Base-by-base conservation (phyloP, 208 protist species). In the Wallacemonas rigidus region DNA sequence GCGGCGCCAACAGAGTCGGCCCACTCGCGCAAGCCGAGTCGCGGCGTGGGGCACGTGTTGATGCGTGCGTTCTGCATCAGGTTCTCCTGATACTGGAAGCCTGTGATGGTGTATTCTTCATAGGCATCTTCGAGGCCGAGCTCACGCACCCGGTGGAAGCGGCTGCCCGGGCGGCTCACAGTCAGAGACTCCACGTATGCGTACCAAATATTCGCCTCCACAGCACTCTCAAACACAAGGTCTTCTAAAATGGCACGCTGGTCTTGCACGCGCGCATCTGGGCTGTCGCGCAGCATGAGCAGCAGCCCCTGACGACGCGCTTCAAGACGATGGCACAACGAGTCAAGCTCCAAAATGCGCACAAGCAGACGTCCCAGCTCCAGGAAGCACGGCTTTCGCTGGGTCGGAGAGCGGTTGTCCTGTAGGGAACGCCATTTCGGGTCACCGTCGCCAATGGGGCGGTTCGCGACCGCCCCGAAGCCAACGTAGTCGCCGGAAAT, bases 361-460 rank as follows among this genome's bases (percentile, higher is more conserved):
- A 94, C 79, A 15, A 96, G 74, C 5, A 96, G 67, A 1, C 91
- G 82, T 17, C 91, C 91, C 4, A 96, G 82, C 69, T 94, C 89
- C 3, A 96, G 60, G 64, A 93, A 92, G 75, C 91, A 91, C 62
- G 91, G 91, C 72, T 94, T 95, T 41, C 88, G 88, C 67, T 88
- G 79, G 5, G 76, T 74, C 62, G 83, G 83, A 17, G 81, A 80
- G 8, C 47, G 61, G 26, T 81, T 72, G 12, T 47, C 65, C 26
- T 77, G 62, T 41, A 77, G 54, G 8, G 38, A 40, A 53, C 76
- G 74, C 87, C 90, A 93, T 36, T 80, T 75, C 6, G 81, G 71
- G 71, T 93, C 87, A 17, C 85, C 83, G 9, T 86, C 82, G 48
- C 87, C 87, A 54, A 94, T 93, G 35, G 77, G 74, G 14, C 81